Base-by-base conservation (phyloP, 2,329 filamentous ascomycete species). In the Sclerotinia nivalis region DNA sequence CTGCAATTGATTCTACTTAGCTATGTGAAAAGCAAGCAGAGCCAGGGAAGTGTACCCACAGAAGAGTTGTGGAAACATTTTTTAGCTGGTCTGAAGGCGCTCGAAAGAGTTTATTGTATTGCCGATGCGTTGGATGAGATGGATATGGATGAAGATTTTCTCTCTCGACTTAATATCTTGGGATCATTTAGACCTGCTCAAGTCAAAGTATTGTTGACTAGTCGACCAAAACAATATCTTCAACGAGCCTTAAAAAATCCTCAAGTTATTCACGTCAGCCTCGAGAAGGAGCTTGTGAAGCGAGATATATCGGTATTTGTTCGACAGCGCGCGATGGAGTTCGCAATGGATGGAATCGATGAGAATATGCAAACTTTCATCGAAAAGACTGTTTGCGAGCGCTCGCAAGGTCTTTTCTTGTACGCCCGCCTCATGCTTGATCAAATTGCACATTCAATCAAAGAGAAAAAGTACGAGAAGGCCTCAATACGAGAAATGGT, bases 81-180 rank as follows among this genome's bases (percentile, higher is more conserved):
- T 15, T 68, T 73, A 5, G 71, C 70, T 43, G n/a, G 74, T 65
- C 25, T 77, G 4, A 28, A 59, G n/a, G 20, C 22, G 43, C 60
- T 76, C 4, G 69, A 69, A 4, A 34, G 67, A 55, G 80, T 78
- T 0, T 84, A 80, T 68, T 82, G 84, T 6, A 82, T 85, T 66
- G 83, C 84, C 71, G 83, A 84, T 79, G 84, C 80, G 65, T 81
- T 85, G 2, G 84, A 85, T 70, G 83, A 85, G 73, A 84, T 85
- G 79, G 80, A 83, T 54, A 79, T 75, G 0, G 74, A 81, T 22
- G 78, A 80, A 4, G 50, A 71, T 0, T 82, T 84, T 43, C 70
- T 83, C 2, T 60, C 77, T 4, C 62, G 73, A 2, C 73, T 85
- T 0, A 76, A 74, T 1, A 66, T 71, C 0, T 74, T 84, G 0